Evolutionary conservation across 2,329 filamentous ascomycete species (phyloP).

Genomic region (Diaporthe amygdali): DNA sequence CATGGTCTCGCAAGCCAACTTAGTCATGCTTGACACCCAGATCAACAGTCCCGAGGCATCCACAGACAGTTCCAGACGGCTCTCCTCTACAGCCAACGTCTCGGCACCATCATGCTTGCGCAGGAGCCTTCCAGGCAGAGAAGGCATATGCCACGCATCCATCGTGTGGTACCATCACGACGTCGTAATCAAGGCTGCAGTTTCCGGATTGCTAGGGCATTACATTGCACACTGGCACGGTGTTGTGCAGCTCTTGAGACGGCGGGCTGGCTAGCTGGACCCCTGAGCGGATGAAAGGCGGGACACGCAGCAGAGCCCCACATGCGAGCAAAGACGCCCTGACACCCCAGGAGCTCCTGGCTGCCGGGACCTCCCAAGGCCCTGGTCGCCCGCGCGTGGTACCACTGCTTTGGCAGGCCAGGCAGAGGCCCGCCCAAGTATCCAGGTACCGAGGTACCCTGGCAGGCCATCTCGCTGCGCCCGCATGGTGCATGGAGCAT

Average conservation of each 20-base stretch:
- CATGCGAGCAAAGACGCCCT: too few species aligned
- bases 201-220: background rate
- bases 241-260: background rate
- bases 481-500: background rate
- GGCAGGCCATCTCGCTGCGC: background rate
- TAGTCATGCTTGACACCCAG: constrained; percentile 16
- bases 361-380: background rate
- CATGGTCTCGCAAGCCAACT: background rate
- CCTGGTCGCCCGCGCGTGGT: constrained; percentile 1
- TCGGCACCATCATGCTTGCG: background rate
- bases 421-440: too few species aligned
- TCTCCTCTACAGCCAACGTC: background rate
- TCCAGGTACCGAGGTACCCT: background rate
- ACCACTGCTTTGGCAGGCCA: background rate
- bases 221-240: background rate
- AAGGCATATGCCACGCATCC: background rate
- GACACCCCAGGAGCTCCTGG: too few species aligned
- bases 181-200: background rate
- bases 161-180: background rate
- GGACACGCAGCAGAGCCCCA: too few species aligned
- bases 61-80: background rate
- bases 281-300: constrained; percentile 6
- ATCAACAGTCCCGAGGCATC: constrained; percentile 1
- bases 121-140: background rate
- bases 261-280: background rate